phyloP scores from a whole-genome alignment of 352 stramenopile genomes.

The Phytophthora brassicae region DNA sequence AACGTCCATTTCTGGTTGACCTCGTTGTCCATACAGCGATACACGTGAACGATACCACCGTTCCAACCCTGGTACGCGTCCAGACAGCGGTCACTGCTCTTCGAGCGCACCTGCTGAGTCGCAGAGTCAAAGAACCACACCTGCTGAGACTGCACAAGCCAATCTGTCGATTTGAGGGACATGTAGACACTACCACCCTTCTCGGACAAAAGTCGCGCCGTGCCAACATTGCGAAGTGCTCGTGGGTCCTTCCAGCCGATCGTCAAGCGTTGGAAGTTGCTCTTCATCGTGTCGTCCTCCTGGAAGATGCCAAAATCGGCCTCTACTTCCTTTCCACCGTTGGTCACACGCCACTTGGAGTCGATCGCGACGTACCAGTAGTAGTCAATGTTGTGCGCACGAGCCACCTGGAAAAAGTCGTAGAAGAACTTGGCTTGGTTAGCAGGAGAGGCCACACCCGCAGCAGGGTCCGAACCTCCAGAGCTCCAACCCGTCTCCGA shows the following conservation, averaged over 20 bases:
- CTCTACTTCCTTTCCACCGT: conserved; percentile 56
- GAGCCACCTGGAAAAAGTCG: conserved; percentile 66
- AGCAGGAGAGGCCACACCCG: conserved; percentile 41
- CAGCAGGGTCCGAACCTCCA: conserved; percentile 26
- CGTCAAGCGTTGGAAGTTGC: conserved; percentile 48
- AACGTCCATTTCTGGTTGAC: conserved; percentile 71
- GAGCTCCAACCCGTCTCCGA: conserved; percentile 76
- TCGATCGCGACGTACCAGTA: conserved; percentile 81
- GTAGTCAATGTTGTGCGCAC: conserved; percentile 52
- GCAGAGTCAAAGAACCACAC: conserved; percentile 64
- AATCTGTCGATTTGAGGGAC: conserved; percentile 41
- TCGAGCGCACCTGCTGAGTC: conserved; percentile 59
- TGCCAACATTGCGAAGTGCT: conserved; percentile 36
- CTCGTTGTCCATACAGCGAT: conserved; percentile 51
- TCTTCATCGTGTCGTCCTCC: conserved; percentile 55
- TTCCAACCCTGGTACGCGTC: conserved; percentile 56
- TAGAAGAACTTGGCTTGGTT: conserved; percentile 71
- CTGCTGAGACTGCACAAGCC: conserved; percentile 55
- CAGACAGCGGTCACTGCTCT: conserved; percentile 67
- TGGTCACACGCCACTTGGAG: conserved; percentile 52
- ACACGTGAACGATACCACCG: conserved; percentile 57
- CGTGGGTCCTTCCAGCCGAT: conserved; percentile 34
- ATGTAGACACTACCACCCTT: conserved; percentile 42
- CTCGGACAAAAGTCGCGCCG: conserved; percentile 39
- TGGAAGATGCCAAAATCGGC: conserved; percentile 66